Evolutionary conservation across 2,329 filamentous ascomycete species (phyloP).

Genomic region (Fusarium sp.): DNA sequence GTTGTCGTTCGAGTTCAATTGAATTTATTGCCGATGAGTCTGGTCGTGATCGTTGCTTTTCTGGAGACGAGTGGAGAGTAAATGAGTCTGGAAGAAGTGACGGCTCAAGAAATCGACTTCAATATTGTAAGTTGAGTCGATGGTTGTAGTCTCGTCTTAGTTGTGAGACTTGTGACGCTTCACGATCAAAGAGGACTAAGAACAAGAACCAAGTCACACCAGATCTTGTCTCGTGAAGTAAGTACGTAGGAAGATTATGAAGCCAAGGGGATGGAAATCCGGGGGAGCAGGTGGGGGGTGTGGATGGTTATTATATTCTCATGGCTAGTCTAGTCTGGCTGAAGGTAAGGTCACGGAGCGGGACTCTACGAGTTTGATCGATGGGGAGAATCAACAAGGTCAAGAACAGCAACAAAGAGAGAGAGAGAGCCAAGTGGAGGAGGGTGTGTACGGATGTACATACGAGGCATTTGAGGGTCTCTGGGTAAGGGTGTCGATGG

Average conservation of each 20-base stretch:
- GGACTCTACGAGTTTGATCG: conserved; percentile 40
- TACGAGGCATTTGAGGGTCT: conserved; percentile 31
- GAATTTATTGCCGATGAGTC: conserved; percentile 5
- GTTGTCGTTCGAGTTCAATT: conserved; percentile 15
- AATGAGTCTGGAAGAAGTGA: conserved; percentile 16
- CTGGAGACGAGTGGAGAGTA: conserved; percentile 30
- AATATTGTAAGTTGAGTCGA: conserved; percentile 22
- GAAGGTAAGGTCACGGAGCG: conserved; percentile 29
- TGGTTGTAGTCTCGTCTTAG: conserved; percentile 32
- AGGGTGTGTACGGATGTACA: conserved; percentile 25
- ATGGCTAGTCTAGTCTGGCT: conserved; percentile 34
- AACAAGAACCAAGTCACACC: neutral
- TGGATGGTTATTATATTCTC: conserved; percentile 49
- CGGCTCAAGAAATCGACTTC: conserved; percentile 37
- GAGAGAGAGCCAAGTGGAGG: conserved; percentile 33
- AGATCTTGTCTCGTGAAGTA: conserved; percentile 17
- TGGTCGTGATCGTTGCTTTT: conserved; percentile 21
- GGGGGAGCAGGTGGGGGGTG: conserved; percentile 48
- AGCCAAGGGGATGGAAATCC: conserved; percentile 48
- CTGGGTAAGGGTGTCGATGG: conserved; percentile 34
- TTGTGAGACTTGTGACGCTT: conserved; percentile 20
- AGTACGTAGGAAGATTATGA: conserved; percentile 36
- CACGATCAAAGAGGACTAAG: conserved; percentile 28
- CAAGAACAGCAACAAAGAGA: conserved; percentile 23
- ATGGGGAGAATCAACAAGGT: conserved; percentile 19